Conservation (phyloP, 75 land plant species). For the Gnetum montanum region DNA sequence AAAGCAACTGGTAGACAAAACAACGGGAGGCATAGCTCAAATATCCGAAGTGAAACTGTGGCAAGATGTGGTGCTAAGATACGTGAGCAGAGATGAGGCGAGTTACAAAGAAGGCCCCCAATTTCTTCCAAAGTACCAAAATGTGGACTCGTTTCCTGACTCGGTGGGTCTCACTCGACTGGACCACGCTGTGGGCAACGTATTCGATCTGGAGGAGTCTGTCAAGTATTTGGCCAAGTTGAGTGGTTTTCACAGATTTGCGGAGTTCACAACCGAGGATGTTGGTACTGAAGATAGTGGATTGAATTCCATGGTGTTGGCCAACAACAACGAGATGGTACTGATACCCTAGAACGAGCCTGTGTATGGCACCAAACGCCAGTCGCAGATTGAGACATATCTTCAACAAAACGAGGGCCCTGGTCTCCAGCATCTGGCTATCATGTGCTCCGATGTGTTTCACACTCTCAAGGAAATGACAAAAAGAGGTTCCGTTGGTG, state of each 20-base stretch:
- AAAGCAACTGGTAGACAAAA: slow-evolving; percentile 16
- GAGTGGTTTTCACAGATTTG: slow-evolving; percentile 94
- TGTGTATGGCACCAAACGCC: slow-evolving; percentile 78
- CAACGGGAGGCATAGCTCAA: slow-evolving; percentile 12
- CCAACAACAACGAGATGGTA: slow-evolving; percentile 89
- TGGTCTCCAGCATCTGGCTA: slow-evolving; percentile 90
- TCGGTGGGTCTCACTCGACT: slow-evolving; percentile 65
- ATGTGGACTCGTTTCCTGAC: slow-evolving; percentile 22
- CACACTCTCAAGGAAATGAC: slow-evolving; percentile 77
- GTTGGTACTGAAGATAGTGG: slow-evolving; percentile 95
- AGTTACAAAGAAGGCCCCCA: too few relatives aligned
- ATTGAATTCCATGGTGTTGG: slow-evolving; percentile 83
- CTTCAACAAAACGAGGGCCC: slow-evolving; percentile 94
- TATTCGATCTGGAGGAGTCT: slow-evolving; percentile 41
- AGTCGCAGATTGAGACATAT: slow-evolving; percentile 93
- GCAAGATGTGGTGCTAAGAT: slow-evolving; percentile 82
- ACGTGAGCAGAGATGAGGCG: slow-evolving; percentile 37
- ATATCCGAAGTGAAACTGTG: slow-evolving; percentile 67
- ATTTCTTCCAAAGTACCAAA: slow-evolving; percentile 82
- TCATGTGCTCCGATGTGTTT: slow-evolving; percentile 63
- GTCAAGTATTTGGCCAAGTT: slow-evolving; percentile 61
- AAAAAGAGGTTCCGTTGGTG: slow-evolving; percentile 51
- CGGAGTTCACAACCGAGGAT: slow-evolving; percentile 94
- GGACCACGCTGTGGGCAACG: slow-evolving; percentile 95
- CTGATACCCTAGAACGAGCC: slow-evolving; percentile 91